A percentile compares a stretch with the other conserved stretches of the same genome.
These are phyloP conservation scores for Phytophthora fragariaefolia DNA, from an alignment of 352 stramenopile genomes.

Conservation along the genomic window DNA sequence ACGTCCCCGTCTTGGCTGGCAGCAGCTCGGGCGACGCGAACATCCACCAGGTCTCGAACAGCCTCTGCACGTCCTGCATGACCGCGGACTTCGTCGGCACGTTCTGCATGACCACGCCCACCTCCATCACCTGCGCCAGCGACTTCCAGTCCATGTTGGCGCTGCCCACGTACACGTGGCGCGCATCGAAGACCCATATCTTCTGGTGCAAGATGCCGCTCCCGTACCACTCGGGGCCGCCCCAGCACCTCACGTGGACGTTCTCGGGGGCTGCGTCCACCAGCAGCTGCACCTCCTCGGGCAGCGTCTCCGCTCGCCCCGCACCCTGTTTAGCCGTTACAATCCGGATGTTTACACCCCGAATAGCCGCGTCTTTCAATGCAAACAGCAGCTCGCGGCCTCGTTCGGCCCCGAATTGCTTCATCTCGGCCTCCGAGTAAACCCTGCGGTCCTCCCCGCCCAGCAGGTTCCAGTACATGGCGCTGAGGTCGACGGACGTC, in stretches of 20 bases:
- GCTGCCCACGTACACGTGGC: slow-evolving; percentile 77
- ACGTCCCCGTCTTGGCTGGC: slow-evolving; percentile 41
- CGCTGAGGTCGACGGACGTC: slow-evolving; percentile 70
- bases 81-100: slow-evolving; percentile 38
- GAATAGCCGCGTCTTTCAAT: slow-evolving; percentile 49
- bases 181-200: slow-evolving; percentile 74
- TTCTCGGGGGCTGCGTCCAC: slow-evolving; percentile 35
- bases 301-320: slow-evolving; percentile 27
- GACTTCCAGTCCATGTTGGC: slow-evolving; percentile 91
- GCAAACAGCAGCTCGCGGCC: slow-evolving; percentile 61
- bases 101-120: slow-evolving; percentile 73
- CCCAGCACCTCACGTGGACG: slow-evolving; percentile 67
- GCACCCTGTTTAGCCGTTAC: slow-evolving; percentile 44
- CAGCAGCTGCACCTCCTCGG: slow-evolving; percentile 63
- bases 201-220: slow-evolving; percentile 88
- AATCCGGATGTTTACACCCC: slow-evolving; percentile 66
- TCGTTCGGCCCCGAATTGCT: slow-evolving; percentile 59
- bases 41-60: slow-evolving; percentile 81
- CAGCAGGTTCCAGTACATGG: slow-evolving; percentile 89
- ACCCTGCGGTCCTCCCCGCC: slow-evolving; percentile 58
- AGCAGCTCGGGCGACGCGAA: slow-evolving; percentile 49
- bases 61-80: slow-evolving; percentile 62
- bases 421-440: slow-evolving; percentile 66
- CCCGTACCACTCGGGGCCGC: slow-evolving; percentile 70
- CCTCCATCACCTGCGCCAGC: slow-evolving; percentile 84